Evolutionary conservation across 2,329 filamentous ascomycete species (phyloP), one percentile per base, ranked within the genome.

Genomic region (Fusarium sp.): DNA sequence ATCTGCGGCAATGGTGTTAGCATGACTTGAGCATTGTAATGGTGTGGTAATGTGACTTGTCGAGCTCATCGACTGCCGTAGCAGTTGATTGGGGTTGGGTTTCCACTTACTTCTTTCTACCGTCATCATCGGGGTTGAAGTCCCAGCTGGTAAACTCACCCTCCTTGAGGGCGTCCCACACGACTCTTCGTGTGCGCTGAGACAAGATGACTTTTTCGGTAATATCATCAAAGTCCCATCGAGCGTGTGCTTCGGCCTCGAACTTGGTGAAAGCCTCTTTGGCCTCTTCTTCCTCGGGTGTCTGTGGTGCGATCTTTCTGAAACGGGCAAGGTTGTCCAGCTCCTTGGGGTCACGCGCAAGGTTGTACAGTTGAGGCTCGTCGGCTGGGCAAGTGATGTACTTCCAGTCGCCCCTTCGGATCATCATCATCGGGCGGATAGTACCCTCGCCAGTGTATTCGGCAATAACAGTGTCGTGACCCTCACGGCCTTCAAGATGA

Each of bases 401-500:
- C 83, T 97, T 97, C 93, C 93, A 97, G 46, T 87, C 85, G 10
- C 93, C 93, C 55, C 93, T 90, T 59, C 92, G 90, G 75, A 97
- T 97, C 94, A 97, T 97, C 85, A 97, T 93, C 57, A 96, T 87
- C 2, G 94, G 94, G 6, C 92, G 90, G 56, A 97, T 85, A 2
- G 94, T 97, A 47, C 94, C 94, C 80, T 97, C 94, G 49, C 93
- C 94, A 75, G 95, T 97, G 82, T 97, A 97, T 81, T 97, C 94
- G 63, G 93, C 94, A 73, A 95, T 91, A n/a, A 96, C 94, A 13
- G 92, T 96, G 77, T 97, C 94, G 63, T 91, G 90, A 40, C 88
- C 89, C n/a, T 87, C 79, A 22, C 80, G 80, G 56, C 76, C 88
- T 72, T 90, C 82, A 33, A 96, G 84, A 75, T 95, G 91, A n/a